Evolutionary conservation across 257 asterid genomes (phyloP).

Genomic region (Galeopsis tetrahit): DNA sequence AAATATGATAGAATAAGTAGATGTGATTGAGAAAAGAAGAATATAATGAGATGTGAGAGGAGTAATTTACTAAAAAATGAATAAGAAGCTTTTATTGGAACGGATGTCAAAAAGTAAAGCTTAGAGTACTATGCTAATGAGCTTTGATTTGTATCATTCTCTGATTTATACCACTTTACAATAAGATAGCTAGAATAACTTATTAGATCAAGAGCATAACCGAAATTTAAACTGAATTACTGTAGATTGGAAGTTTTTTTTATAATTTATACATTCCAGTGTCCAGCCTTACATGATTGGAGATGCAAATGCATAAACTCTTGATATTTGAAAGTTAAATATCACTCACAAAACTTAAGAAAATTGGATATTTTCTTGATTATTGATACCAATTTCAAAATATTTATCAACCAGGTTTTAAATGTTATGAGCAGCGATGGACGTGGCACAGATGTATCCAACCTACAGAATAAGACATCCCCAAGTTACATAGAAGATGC

Average conservation of each 20-base stretch:
- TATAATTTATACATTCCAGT: neutral
- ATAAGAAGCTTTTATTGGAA: too few relatives aligned
- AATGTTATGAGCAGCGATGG: conserved; percentile 58
- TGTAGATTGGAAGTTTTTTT: neutral
- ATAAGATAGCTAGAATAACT: neutral
- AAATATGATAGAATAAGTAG: too few relatives aligned
- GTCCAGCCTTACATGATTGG: neutral
- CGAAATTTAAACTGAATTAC: neutral
- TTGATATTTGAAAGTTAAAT: neutral
- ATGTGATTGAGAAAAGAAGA: too few relatives aligned
- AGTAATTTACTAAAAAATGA: too few relatives aligned
- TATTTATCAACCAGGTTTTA: conserved; percentile 44
- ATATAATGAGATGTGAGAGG: too few relatives aligned
- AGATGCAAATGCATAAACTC: neutral
- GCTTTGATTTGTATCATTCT: neutral
- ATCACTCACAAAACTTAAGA: neutral
- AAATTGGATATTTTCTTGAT: neutral
- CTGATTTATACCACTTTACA: neutral
- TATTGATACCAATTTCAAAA: conserved; percentile 31
- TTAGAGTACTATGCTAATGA: neutral
- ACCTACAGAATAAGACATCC: conserved; percentile 43
- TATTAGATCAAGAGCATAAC: neutral
- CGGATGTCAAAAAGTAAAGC: too few relatives aligned
- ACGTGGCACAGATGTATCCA: conserved; percentile 42
- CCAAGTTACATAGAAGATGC: conserved; percentile 54